Evolutionary conservation across 768 basidiomycete genomes (phyloP).

Genomic region (Amanita rubescens): DNA sequence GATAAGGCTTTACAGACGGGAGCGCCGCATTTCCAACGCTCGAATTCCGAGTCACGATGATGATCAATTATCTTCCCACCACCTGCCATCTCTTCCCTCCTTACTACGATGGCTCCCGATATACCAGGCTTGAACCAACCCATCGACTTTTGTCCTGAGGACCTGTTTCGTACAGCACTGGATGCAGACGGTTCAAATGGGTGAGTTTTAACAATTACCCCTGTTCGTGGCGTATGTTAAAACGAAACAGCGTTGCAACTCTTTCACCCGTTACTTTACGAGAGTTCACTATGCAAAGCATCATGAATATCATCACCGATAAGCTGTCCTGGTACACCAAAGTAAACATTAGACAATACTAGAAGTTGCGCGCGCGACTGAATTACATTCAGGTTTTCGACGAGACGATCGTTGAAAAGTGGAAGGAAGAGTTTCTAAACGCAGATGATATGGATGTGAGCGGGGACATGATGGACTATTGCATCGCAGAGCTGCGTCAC

Average conservation of each 20-base stretch:
- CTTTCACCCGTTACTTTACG: conserved; percentile 19
- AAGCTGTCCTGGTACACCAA: conserved; percentile 27
- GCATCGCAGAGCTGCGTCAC: conserved; percentile 17
- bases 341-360: conserved; percentile 9
- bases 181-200: not conserved
- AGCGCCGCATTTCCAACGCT: no score
- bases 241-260: not conserved
- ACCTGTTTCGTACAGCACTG: not conserved
- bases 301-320: conserved; percentile 30
- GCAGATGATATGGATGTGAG: conserved; percentile 6
- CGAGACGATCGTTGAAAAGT: not conserved
- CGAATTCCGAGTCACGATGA: no score
- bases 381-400: not conserved
- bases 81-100: no score
- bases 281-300: conserved; percentile 25
- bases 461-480: conserved; percentile 11
- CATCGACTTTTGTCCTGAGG: not conserved
- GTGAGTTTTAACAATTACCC: not conserved
- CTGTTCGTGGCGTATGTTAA: not conserved
- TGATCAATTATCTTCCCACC: no score
- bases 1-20: no score
- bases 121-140: not conserved
- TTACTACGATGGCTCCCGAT: no score
- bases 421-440: not conserved
- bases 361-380: not conserved